Percentiles rank a stretch among this genome's conserved stretches.
Conservation (phyloP, 1,139 yeast species). For the Sugiyamaella paludigena region DNA sequence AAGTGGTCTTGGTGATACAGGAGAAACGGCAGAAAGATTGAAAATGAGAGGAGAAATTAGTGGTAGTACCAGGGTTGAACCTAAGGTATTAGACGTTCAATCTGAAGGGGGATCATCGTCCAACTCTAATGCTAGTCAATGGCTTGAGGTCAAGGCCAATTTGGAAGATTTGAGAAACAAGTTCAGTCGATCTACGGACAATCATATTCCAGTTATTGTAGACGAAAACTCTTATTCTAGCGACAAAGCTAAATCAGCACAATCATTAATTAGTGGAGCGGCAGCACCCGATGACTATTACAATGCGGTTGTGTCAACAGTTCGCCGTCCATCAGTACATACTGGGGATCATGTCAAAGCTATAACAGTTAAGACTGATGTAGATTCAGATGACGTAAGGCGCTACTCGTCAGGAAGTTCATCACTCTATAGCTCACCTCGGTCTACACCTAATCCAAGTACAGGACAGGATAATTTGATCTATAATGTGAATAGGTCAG, state of each 20-base stretch:
- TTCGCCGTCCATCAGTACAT: constrained; percentile 28
- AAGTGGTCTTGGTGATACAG: constrained; percentile 3
- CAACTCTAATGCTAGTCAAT: constrained; percentile 13
- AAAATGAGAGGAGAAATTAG: too few relatives aligned
- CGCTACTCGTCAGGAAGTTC: background rate
- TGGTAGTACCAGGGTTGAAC: too few relatives aligned
- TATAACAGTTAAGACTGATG: constrained; percentile 19
- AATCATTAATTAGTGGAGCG: constrained; percentile 12
- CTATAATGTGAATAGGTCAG: constrained; percentile 6
- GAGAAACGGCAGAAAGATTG: background rate
- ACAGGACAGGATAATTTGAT: constrained; percentile 13
- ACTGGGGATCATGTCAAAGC: constrained; percentile 32
- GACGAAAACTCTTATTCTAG: constrained; percentile 11
- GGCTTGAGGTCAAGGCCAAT: constrained; percentile 28
- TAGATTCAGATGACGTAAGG: background rate
- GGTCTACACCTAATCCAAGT: constrained; percentile 15
- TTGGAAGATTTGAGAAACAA: constrained; percentile 24
- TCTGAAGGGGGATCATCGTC: background rate
- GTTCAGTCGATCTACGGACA: constrained; percentile 11
- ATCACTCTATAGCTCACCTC: constrained; percentile 5
- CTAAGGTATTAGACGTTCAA: too few relatives aligned
- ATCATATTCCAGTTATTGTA: constrained; percentile 18
- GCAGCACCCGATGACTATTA: constrained; percentile 27
- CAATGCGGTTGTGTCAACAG: constrained; percentile 24
- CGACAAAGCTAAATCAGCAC: constrained; percentile 13